Base-by-base conservation (phyloP, 352 stramenopile species). In the Pythium insidiosum region DNA sequence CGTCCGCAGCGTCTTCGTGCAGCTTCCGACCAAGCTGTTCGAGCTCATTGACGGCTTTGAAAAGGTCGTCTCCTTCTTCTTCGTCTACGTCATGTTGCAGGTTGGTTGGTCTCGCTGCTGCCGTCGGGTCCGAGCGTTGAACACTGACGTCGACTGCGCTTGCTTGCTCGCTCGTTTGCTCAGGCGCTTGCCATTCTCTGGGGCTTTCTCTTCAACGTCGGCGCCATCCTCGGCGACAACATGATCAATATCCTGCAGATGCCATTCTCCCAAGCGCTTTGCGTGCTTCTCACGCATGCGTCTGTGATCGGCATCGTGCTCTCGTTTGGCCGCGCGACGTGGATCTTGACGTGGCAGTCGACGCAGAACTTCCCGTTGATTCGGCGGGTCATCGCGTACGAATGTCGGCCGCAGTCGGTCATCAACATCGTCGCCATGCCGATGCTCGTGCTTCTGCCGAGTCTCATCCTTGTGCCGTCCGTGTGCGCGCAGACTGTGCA, bases 311-410 rank as follows among this genome's bases (percentile, higher is more conserved):
- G 72, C 23, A 90, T 94, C 33, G 66, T 91, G 40, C 49, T 94
- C 26, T 83, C 78, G 21, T 88, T 94, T 38, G 81, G 78, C 7
- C 78, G 81, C 15, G 77, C 81, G 15, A 91, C 71, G 26, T 94
- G 81, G 81, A 94, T 94, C 54, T 66, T 94, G 42, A 91, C 76
- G 45, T 94, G 81, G 81, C 81, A 94, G 43, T 94, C 81, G 29
- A 66, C 82, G 24, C 57, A 86, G 43, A 88, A 94, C 45, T 94
- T 94, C 47, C 81, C 81, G 39, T 73, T 91, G 21, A 94, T 94
- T 47, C 78, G 81, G 6, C 73, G 81, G 26, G 88, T 91, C 26
- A 89, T 94, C 54, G 68, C 72, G 9, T 66, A 72, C 40, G 78
- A 90, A 53, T 86, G 72, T 30, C 63, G 68, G 5, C 81, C 81